Evolutionary conservation across 768 basidiomycete species (phyloP), one percentile per base, ranked within the genome.

Genomic region (Termitomyces sp.): DNA sequence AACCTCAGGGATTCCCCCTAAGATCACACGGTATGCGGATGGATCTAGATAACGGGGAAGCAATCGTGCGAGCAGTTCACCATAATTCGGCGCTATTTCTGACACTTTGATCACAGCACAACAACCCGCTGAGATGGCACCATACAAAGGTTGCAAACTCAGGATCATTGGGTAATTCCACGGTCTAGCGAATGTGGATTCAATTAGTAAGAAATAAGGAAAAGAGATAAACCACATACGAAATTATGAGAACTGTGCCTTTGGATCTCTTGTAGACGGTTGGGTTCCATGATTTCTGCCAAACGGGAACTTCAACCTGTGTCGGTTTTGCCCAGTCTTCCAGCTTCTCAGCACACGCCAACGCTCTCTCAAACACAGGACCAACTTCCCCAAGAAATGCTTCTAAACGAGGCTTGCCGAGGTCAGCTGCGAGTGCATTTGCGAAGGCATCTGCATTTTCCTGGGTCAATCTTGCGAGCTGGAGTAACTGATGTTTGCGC

Each of bases 121-220:
- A 66, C 87, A 89, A 0, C 91, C 91, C 0, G 89, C 89, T 0
- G 88, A 79, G 53, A 93, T 87, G 1, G 91, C 91, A 4, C 89
- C 90, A 54, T 82, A 77, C 25, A 88, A 73, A 3, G 89, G 88
- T 43, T 81, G 80, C 6, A 89, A 69, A 68, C 73, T 76, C 37
- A 87, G 77, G 10, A 83, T 72, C 55, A 85, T 66, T 0, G 88
- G 88, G 65, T 84, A 89, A 66, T 89, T 89, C 86, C 86, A 88
- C 2, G 86, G 86, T 17, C 86, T 14, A 15, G 29, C 31, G n/a
- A 12, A 56, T 34, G n/a, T 47, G 25, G 43, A 47, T 36, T 9
- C 4, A 50, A 51, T 25, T 7, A 15, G 43, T 29, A 47, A 45
- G 47, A n/a, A 15, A 42, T 7, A 42, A 17, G 72, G 61, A 71